phyloP scores from a whole-genome alignment of 169 alveolate species.

The Cryptosporidium muris region DNA sequence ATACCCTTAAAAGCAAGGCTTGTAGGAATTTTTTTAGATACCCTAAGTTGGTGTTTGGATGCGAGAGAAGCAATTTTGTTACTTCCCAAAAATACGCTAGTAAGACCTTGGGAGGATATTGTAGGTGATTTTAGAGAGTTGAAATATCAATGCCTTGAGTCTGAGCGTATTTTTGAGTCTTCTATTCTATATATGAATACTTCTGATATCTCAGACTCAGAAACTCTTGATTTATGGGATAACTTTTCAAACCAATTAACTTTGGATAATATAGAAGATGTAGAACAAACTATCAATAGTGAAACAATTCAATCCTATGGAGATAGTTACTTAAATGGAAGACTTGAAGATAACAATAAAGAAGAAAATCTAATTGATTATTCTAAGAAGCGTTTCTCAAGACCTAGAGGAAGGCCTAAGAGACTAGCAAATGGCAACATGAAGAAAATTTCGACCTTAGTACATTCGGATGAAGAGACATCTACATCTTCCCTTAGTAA shows the following conservation, averaged over 20 bases:
- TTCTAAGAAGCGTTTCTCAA: conserved; percentile 25
- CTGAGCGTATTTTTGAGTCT: too few species aligned
- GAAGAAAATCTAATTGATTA: not conserved
- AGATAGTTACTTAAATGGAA: conserved; percentile 8
- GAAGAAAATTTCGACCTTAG: not conserved
- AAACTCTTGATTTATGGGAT: too few species aligned
- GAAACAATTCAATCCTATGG: conserved; percentile 8
- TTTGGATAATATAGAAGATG: not conserved
- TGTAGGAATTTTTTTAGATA: conserved; percentile 16
- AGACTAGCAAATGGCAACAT: conserved; percentile 11
- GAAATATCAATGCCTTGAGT: not conserved
- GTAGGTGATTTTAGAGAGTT: conserved; percentile 25
- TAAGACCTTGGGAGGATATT: conserved; percentile 57
- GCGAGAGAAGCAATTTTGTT: conserved; percentile 65
- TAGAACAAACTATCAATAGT: conserved; percentile 1
- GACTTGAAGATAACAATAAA: conserved; percentile 7
- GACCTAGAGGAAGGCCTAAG: conserved; percentile 71
- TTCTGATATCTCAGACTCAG: too few species aligned
- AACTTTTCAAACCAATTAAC: not conserved
- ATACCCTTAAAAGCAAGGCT: conserved; percentile 55
- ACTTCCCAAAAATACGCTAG: conserved; percentile 51
- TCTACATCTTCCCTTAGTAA: not conserved
- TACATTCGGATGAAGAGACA: conserved; percentile 2
- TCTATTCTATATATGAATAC: too few species aligned
- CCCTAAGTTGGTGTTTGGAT: conserved; percentile 26